Percentiles rank a stretch among this genome's conserved stretches.
Conservation (phyloP, 73 alveolate genomes). For the Paramecium sonneborni region DNA sequence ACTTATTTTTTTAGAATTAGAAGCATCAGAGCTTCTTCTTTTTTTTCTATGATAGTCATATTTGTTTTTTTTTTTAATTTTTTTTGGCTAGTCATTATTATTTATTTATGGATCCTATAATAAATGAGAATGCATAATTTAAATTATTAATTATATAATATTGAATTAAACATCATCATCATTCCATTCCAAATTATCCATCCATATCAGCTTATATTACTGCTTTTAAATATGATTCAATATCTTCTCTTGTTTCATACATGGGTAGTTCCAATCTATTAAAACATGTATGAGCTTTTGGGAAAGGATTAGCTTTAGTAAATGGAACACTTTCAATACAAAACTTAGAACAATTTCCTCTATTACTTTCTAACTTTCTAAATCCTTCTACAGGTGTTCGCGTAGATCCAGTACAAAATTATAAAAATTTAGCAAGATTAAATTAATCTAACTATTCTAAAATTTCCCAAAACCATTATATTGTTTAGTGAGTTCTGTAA, state of each 20-base stretch:
- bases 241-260: slow-evolving; percentile 56
- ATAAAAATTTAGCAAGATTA: slow-evolving; percentile 83
- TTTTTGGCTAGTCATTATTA: not conserved
- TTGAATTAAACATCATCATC: slow-evolving; percentile 29
- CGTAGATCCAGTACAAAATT: slow-evolving; percentile 93
- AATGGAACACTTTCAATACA: slow-evolving; percentile 79
- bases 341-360: slow-evolving; percentile 87
- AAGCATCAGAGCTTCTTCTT: not conserved
- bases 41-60: not conserved
- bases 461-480: slow-evolving; percentile 96
- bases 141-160: not conserved
- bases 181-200: slow-evolving; percentile 57
- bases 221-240: not conserved
- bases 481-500: slow-evolving; percentile 71
- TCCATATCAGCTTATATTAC: slow-evolving; percentile 23
- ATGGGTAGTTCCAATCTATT: slow-evolving; percentile 95
- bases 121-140: not conserved
- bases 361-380: slow-evolving; percentile 71
- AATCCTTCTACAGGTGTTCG: slow-evolving; percentile 96
- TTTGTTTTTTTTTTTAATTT: slow-evolving; percentile 20
- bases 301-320: slow-evolving; percentile 74
- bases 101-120: not conserved
- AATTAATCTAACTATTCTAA: slow-evolving; percentile 74
- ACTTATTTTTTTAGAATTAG: not conserved
- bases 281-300: slow-evolving; percentile 97